These are phyloP conservation scores for Rubia occidens DNA, from an alignment of 305 asterid genomes.

Conservation along the genomic window DNA sequence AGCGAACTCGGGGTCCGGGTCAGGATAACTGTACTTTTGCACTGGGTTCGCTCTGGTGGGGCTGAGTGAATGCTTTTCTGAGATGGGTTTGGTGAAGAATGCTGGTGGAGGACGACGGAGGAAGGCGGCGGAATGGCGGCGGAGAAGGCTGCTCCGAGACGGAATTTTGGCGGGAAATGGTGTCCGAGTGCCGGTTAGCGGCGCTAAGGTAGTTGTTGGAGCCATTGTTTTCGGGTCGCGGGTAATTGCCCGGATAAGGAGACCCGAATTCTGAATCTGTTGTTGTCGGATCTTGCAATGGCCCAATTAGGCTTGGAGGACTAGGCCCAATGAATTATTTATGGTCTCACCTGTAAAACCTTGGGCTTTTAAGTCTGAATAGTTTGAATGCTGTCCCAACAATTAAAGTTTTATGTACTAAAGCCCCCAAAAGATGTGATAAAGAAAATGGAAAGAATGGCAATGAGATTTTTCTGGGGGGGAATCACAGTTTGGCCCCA, in stretches of 20 bases:
- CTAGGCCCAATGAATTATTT: not conserved
- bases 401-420: too few relatives aligned
- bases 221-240: constrained; percentile 13
- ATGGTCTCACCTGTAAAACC: too few relatives aligned
- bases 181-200: constrained; percentile 16
- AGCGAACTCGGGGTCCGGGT: constrained; percentile 55
- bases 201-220: constrained; percentile 4
- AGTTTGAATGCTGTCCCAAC: too few relatives aligned
- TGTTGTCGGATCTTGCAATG: not conserved
- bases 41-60: constrained; percentile 28
- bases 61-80: constrained; percentile 13
- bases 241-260: not conserved
- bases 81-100: constrained; percentile 15
- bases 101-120: constrained; percentile 17
- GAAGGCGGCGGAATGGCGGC: constrained; percentile 14
- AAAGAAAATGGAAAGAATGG: too few relatives aligned
- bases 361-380: too few relatives aligned
- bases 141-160: constrained; percentile 11
- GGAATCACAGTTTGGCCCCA: too few relatives aligned
- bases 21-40: constrained; percentile 44
- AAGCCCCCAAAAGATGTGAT: too few relatives aligned
- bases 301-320: not conserved
- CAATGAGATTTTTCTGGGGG: too few relatives aligned
- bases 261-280: not conserved
- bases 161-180: constrained; percentile 36